These are phyloP conservation scores for Pleurotus eryngii DNA, from an alignment of 768 basidiomycete species.

Conservation along the genomic window DNA sequence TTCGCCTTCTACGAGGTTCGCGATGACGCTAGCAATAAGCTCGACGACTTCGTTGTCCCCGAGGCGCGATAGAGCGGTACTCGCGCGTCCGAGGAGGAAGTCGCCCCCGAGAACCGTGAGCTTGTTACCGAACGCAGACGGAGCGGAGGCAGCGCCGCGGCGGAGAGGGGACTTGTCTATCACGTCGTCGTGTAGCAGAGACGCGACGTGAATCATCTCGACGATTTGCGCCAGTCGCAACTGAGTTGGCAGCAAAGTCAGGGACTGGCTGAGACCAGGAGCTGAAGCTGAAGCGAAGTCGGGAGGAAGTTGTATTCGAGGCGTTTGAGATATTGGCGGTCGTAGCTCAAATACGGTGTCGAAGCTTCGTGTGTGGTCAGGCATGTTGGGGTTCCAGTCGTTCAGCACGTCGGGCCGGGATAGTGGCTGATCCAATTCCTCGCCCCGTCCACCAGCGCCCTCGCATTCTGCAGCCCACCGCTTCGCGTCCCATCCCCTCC, in stretches of 20 bases:
- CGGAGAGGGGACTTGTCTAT: constrained; percentile 67
- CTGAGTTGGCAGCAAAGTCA: constrained; percentile 78
- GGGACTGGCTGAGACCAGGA: constrained; percentile 25
- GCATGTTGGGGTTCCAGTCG: constrained; percentile 89
- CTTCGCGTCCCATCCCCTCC: constrained; percentile 58
- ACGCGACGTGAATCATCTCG: constrained; percentile 98
- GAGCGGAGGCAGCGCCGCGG: constrained; percentile 56
- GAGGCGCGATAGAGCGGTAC: constrained; percentile 80
- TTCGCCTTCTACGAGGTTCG: constrained; percentile 96
- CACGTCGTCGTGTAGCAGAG: constrained; percentile 89
- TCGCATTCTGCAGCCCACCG: constrained; percentile 59
- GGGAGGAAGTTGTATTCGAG: constrained; percentile 25
- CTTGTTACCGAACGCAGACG: constrained; percentile 84
- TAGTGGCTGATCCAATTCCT: constrained; percentile 76
- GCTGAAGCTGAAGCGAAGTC: constrained; percentile 13
- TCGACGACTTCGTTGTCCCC: constrained; percentile 91
- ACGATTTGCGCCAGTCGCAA: constrained; percentile 91
- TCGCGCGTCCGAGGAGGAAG: constrained; percentile 90
- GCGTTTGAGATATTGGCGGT: constrained; percentile 31
- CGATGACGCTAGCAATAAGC: constrained; percentile 85
- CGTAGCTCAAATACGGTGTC: constrained; percentile 50
- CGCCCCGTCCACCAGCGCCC: constrained; percentile 46
- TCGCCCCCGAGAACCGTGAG: constrained; percentile 92
- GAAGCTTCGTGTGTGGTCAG: constrained; percentile 73
- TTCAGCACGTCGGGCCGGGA: constrained; percentile 78